A percentile compares a stretch with the other conserved stretches of the same genome.
phyloP scores from a whole-genome alignment of 2,329 filamentous ascomycete species.

The Cryphonectria naterciae region DNA sequence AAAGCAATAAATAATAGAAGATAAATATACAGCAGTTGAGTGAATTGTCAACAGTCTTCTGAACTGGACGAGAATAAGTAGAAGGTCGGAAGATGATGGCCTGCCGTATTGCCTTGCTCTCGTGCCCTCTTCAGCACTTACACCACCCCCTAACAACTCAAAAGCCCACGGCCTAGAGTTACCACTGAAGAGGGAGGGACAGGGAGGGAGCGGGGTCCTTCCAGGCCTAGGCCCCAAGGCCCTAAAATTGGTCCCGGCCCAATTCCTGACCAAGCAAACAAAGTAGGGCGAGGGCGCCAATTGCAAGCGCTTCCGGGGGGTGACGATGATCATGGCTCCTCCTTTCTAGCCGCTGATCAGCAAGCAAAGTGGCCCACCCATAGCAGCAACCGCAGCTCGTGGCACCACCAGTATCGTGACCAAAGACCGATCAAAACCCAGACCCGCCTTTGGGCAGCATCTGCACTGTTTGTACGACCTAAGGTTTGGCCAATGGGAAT shows the following conservation, averaged over 20 bases:
- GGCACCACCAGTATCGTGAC: not conserved
- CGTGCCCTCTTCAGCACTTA: not conserved
- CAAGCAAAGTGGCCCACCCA: not conserved
- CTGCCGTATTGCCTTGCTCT: not conserved
- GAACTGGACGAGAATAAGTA: not conserved
- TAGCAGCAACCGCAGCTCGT: not conserved
- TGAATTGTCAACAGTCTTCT: not conserved
- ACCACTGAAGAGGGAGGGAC: not conserved
- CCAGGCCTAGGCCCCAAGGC: not conserved
- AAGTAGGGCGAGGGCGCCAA: constrained; percentile 18
- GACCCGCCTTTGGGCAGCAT: not conserved
- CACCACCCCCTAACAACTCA: not conserved
- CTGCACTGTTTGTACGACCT: not conserved
- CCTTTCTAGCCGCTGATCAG: constrained; percentile 6
- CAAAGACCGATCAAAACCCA: no score
- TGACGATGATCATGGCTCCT: not conserved
- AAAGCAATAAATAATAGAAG: not conserved
- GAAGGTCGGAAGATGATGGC: not conserved
- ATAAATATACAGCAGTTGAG: not conserved
- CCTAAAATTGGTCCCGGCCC: not conserved
- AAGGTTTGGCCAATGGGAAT: not conserved
- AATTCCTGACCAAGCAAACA: not conserved
- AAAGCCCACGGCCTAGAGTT: no score
- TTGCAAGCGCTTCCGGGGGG: constrained; percentile 8
- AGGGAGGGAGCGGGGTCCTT: not conserved